Percentiles rank a stretch among this genome's conserved stretches.
phyloP scores from a whole-genome alignment of 176 grass and related monocot species.

The Musa schizocarpa region DNA sequence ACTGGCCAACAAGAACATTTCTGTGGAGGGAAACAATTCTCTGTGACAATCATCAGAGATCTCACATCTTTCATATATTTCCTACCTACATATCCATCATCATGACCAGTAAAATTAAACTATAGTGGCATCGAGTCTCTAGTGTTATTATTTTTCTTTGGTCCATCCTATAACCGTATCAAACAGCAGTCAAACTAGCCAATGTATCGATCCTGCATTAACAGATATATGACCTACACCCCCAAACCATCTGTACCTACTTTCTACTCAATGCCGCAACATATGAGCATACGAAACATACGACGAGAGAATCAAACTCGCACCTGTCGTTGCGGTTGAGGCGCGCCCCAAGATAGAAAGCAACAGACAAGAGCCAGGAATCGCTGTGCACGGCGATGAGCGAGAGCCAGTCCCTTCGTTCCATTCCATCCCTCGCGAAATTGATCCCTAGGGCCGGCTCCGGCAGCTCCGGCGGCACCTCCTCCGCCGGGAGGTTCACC shows the following conservation, averaged over 20 bases:
- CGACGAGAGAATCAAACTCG: not conserved
- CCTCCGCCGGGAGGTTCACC: slow-evolving; percentile 30
- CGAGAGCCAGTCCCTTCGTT: slow-evolving; percentile 37
- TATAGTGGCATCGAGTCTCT: no score
- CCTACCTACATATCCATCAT: no score
- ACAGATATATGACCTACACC: not conserved
- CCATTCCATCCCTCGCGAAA: slow-evolving; percentile 35
- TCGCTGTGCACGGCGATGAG: slow-evolving; percentile 36
- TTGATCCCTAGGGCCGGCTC: slow-evolving; percentile 39
- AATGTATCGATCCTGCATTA: not conserved
- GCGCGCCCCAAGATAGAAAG: slow-evolving; percentile 32
- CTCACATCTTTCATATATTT: no score
- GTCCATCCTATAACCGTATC: no score
- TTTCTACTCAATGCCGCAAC: not conserved
- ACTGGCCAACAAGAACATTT: no score
- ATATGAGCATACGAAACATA: not conserved
- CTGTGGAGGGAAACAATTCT: no score
- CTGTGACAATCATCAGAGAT: no score
- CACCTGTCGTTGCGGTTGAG: slow-evolving; percentile 37
- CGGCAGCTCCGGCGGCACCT: slow-evolving; percentile 36
- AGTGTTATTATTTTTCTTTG: no score
- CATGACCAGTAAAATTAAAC: no score
- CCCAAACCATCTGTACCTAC: not conserved
- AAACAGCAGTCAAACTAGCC: no score
- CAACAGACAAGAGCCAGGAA: slow-evolving; percentile 40